These are phyloP conservation scores for Globisporangium apiculatum DNA, from an alignment of 352 stramenopile species.

Conservation along the genomic window DNA sequence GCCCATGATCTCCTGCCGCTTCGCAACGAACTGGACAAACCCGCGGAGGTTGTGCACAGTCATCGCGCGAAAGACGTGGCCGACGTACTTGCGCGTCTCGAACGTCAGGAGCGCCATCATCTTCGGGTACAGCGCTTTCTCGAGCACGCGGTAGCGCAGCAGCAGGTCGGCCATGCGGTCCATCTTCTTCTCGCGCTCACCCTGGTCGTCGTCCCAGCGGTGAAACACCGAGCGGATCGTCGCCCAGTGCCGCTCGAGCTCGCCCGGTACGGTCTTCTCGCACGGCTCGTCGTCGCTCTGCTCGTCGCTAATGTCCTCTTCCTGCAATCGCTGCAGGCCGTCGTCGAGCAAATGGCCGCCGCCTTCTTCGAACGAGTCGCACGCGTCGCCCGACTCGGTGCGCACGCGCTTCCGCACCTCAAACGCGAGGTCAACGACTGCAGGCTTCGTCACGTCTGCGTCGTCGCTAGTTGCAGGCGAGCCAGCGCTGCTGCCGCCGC, in stretches of 20 bases:
- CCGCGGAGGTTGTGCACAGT: conserved; percentile 59
- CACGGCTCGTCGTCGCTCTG: conserved; percentile 43
- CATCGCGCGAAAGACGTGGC: conserved; percentile 69
- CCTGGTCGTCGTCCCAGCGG: conserved; percentile 62
- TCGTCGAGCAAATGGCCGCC: conserved; percentile 1
- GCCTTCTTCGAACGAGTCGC: conserved; percentile 6
- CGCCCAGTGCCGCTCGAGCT: conserved; percentile 66
- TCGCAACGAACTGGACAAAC: conserved; percentile 53
- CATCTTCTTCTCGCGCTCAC: conserved; percentile 73
- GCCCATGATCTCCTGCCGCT: conserved; percentile 60
- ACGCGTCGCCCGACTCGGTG: conserved; percentile 26
- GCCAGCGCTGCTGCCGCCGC: conserved; percentile 6
- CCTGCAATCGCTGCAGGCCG: conserved; percentile 16
- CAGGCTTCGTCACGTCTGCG: conserved; percentile 1
- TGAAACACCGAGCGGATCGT: conserved; percentile 75
- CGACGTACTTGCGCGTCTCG: conserved; percentile 78
- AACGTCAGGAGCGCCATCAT: conserved; percentile 70
- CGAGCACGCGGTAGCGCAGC: conserved; percentile 60
- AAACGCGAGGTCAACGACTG: conserved; percentile 4
- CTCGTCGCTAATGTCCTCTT: conserved; percentile 48
- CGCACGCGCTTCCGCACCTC: conserved; percentile 10
- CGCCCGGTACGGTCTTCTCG: conserved; percentile 61
- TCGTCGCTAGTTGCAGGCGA: conserved; percentile 2
- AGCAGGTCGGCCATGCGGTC: conserved; percentile 71
- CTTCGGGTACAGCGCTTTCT: conserved; percentile 67